Base-by-base conservation (phyloP, 2,329 filamentous ascomycete genomes). In the Akanthomyces lecanii region DNA sequence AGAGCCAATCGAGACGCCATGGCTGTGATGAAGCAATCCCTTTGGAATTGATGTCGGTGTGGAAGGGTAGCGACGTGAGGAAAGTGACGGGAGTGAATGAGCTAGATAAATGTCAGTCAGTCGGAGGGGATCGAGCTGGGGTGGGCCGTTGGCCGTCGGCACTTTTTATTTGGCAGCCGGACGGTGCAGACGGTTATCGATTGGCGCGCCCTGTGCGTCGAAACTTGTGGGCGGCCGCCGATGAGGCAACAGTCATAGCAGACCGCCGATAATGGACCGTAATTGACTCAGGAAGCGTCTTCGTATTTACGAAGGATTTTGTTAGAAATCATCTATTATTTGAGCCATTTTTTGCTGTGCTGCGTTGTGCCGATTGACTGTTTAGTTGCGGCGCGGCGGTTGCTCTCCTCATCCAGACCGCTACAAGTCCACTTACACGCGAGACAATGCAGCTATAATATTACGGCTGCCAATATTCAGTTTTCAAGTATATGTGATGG, bases 1-100 rank as follows among this genome's bases (percentile, higher is more conserved):
- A 62, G 16, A 30, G 30, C 51, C 59, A 55, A 48, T 48, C 59
- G 59, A 56, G 51, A 62, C 42, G 59, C 59, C 59, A 62, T 62
- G 50, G 6, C 21, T 54, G 10, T 25, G 6, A 45, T 44, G 33
- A 44, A 33, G 1, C 6, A 40, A 8, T 16, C 36, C 25, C n/a
- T 6, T 36, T 1, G 42, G 1, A 30, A 2, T 14, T n/a, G 16
- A 10, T 14, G 28, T 21, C 3, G 11, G 33, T 21, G 18, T 36
- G 11, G 18, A 44, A 21, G 38, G 23, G 14, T 38, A 36, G 33
- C 45, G 21, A 14, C 28, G 36, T 36, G 23, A 10, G 7, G 25
- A 58, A 30, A 52, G 48, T 52, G 48, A 36, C 47, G 48, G 42
- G 47, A 58, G n/a, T 33, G 48, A 52, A 45, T 47, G 42, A 47